Conservation (phyloP, 2,329 filamentous ascomycete species). For the Xylaria sp. region DNA sequence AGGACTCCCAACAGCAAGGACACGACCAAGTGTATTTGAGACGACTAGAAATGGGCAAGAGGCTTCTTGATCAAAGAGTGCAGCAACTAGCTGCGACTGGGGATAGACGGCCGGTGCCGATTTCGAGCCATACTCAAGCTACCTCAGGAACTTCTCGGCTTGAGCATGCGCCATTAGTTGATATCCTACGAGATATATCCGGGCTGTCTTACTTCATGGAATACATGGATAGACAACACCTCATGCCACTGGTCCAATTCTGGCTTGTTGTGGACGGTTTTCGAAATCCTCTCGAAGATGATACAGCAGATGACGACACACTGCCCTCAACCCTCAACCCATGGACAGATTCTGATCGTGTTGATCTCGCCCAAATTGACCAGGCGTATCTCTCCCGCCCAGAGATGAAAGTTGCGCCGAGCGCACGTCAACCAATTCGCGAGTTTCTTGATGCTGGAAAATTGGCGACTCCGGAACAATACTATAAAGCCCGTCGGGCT, state of each 20-base stretch:
- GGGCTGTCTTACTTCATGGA: slow-evolving; percentile 99
- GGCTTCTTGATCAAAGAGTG: slow-evolving; percentile 89
- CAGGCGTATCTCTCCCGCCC: slow-evolving; percentile 86
- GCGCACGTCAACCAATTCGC: slow-evolving; percentile 75
- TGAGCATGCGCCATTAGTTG: slow-evolving; percentile 79
- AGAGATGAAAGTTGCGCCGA: slow-evolving; percentile 80
- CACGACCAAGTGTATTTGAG: slow-evolving; percentile 89
- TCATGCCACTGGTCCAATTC: slow-evolving; percentile 94
- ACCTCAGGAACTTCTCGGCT: slow-evolving; percentile 66
- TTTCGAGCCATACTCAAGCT: slow-evolving; percentile 47
- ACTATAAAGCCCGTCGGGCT: slow-evolving; percentile 81
- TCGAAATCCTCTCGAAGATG: slow-evolving; percentile 89
- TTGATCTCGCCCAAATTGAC: slow-evolving; percentile 90
- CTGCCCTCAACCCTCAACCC: slow-evolving; percentile 69
- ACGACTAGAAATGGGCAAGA: slow-evolving; percentile 89
- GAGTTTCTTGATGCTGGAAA: slow-evolving; percentile 83
- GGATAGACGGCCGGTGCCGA: slow-evolving; percentile 54
- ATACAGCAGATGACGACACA: slow-evolving; percentile 75
- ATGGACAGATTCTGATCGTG: slow-evolving; percentile 86
- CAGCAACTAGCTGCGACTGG: slow-evolving; percentile 78
- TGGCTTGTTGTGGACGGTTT: slow-evolving; percentile 98
- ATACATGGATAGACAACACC: slow-evolving; percentile 91
- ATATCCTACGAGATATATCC: slow-evolving; percentile 89
- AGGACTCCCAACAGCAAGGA: slow-evolving; percentile 79
- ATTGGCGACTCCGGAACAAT: slow-evolving; percentile 80